Evolutionary conservation across 106 monocot species (phyloP), one percentile per base, ranked within the genome.

Genomic region (Allium fistulosum): DNA sequence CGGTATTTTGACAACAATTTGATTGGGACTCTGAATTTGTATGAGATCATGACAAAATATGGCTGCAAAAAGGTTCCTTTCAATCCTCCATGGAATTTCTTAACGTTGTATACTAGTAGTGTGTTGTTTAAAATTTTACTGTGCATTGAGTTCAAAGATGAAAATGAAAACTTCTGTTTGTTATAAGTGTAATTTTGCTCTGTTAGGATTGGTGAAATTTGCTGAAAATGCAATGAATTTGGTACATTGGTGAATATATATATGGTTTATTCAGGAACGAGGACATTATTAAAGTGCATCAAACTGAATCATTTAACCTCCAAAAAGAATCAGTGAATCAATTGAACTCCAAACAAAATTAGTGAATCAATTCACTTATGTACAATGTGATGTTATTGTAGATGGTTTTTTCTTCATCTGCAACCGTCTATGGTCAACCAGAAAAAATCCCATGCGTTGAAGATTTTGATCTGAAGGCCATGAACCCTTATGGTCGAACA

Each of bases 401-500:
- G 92, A 72, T 93, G 83, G 93, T 93, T 7, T 93, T 88, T 75
- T 93, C 93, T 51, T 93, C 93, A 11, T 93, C 93, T 53, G 76
- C 93, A 63, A 93, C 86, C 60, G 93, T 93, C 67, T 93, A 93
- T 71, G 93, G 93, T 17, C 83, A 83, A 80, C 93, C 93, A 56
- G 88, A 93, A 57, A 85, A 85, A 70, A 86, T 85, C 66, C 93
- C 93, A 48, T 93, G 93, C 64, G 81, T 79, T 53, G 93, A 93
- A 72, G 93, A 86, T 75, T 86, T 81, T 72, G 79, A 88, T 46
- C 83, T 88, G 6, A 83, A 75, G 71, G 93, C 93, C 17, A 86
- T 88, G 88, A 93, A 86, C 71, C 93, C 93, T 56, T 93, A 93
- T 86, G 93, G 93, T 26, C 83, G 85, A 51, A 93, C 93, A 48